Conservation (phyloP, 305 asterid species). For the Plantago coronopus region DNA sequence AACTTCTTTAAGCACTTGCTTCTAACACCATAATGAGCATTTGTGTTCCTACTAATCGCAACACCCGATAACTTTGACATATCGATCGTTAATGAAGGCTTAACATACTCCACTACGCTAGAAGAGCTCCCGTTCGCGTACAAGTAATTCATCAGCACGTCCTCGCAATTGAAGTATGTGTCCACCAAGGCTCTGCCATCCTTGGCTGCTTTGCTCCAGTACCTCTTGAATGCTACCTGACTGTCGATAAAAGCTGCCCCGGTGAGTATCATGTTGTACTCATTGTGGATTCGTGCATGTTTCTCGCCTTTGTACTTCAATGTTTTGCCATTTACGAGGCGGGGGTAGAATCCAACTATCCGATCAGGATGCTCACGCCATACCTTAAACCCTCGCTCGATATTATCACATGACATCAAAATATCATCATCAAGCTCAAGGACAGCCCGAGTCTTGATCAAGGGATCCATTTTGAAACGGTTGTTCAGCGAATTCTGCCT, state of each 20-base stretch:
- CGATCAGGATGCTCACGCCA: constrained; percentile 87
- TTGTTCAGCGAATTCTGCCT: constrained; percentile 74
- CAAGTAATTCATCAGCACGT: constrained; percentile 77
- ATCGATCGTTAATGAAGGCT: constrained; percentile 71
- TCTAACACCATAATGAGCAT: constrained; percentile 70
- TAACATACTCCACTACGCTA: constrained; percentile 64
- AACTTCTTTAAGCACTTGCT: constrained; percentile 66
- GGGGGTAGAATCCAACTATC: constrained; percentile 88
- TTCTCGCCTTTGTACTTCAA: constrained; percentile 66
- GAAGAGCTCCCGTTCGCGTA: constrained; percentile 66
- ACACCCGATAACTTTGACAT: constrained; percentile 76
- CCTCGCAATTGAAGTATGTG: constrained; percentile 74
- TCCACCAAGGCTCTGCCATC: constrained; percentile 64
- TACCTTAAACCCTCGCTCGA: constrained; percentile 78
- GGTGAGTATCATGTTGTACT: constrained; percentile 82
- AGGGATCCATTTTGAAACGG: constrained; percentile 66
- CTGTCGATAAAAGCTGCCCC: constrained; percentile 87
- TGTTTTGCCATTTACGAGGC: constrained; percentile 47
- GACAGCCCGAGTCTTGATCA: constrained; percentile 70
- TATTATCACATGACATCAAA: constrained; percentile 83
- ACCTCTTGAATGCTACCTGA: constrained; percentile 55
- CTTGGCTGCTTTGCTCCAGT: constrained; percentile 66
- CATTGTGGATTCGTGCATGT: constrained; percentile 64
- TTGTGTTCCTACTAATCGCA: constrained; percentile 87
- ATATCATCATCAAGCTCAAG: constrained; percentile 96